Conservation (phyloP, 1,284 basidiomycete genomes). For the Ustilago crameri region DNA sequence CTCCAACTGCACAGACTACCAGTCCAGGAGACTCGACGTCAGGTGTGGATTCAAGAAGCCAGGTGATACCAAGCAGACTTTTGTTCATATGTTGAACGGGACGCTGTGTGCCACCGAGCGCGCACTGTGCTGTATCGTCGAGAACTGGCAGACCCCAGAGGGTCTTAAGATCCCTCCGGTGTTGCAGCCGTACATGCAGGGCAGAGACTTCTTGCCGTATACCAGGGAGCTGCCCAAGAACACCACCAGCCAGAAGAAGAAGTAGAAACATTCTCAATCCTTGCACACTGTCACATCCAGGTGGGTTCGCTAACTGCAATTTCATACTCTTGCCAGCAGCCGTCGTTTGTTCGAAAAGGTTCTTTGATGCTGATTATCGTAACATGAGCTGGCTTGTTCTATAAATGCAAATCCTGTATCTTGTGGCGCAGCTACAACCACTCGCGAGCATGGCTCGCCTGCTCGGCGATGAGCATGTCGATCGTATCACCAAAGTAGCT, state of each 20-base stretch:
- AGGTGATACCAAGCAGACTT: conserved; percentile 67
- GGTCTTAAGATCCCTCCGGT: conserved; percentile 89
- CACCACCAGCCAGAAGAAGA: conserved; percentile 72
- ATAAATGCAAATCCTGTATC: too few species aligned
- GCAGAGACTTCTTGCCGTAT: conserved; percentile 90
- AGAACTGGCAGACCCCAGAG: conserved; percentile 97
- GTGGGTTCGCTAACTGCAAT: too few species aligned
- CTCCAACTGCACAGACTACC: conserved; percentile 71
- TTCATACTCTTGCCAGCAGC: not conserved
- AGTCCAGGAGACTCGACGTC: conserved; percentile 64
- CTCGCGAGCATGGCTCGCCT: conserved; percentile 46
- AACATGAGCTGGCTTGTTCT: too few species aligned
- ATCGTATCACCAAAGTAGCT: conserved; percentile 64
- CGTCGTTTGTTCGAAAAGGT: too few species aligned
- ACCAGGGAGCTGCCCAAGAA: conserved; percentile 83
- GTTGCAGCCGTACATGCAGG: conserved; percentile 93
- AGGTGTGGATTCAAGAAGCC: conserved; percentile 66
- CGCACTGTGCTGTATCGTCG: conserved; percentile 95
- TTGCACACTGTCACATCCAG: too few species aligned
- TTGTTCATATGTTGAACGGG: conserved; percentile 72
- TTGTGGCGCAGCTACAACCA: conserved; percentile 51
- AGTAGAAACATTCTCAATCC: conserved; percentile 69
- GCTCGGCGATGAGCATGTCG: conserved; percentile 58
- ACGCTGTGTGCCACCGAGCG: conserved; percentile 97
- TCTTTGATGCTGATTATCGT: not conserved